These are phyloP conservation scores for Cajanus cajan DNA, from an alignment of 306 rosid species.

Conservation along the genomic window DNA sequence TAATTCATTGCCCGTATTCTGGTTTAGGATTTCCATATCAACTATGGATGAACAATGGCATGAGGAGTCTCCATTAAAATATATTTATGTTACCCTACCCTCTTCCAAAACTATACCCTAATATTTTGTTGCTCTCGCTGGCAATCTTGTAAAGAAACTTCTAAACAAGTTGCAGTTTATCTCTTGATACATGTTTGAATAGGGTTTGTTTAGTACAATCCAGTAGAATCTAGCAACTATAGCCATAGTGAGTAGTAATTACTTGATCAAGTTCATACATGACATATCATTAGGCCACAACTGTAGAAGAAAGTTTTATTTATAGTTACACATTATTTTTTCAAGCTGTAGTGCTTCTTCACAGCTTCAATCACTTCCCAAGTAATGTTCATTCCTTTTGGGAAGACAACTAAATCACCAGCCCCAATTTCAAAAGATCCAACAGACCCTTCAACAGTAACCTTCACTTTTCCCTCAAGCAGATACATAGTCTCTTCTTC, in stretches of 20 bases:
- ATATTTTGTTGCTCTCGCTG: too few relatives aligned
- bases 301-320: not conserved
- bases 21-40: too few relatives aligned
- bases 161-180: too few relatives aligned
- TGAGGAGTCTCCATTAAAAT: too few relatives aligned
- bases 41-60: too few relatives aligned
- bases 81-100: too few relatives aligned
- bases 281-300: slow-evolving; percentile 4
- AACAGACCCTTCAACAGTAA: slow-evolving; percentile 39
- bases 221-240: not conserved
- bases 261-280: slow-evolving; percentile 33
- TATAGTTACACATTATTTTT: slow-evolving; percentile 22
- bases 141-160: too few relatives aligned
- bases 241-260: slow-evolving; percentile 12
- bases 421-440: slow-evolving; percentile 52
- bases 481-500: slow-evolving; percentile 53
- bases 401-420: slow-evolving; percentile 57
- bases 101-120: too few relatives aligned
- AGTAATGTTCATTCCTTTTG: slow-evolving; percentile 60
- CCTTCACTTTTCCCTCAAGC: slow-evolving; percentile 54
- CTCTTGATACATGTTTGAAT: too few relatives aligned
- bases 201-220: not conserved
- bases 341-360: slow-evolving; percentile 50
- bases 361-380: slow-evolving; percentile 57
- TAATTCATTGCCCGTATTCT: too few relatives aligned